These are phyloP conservation scores for Heliophila coronopifolia DNA, from an alignment of 441 rosid species.

Conservation along the genomic window DNA sequence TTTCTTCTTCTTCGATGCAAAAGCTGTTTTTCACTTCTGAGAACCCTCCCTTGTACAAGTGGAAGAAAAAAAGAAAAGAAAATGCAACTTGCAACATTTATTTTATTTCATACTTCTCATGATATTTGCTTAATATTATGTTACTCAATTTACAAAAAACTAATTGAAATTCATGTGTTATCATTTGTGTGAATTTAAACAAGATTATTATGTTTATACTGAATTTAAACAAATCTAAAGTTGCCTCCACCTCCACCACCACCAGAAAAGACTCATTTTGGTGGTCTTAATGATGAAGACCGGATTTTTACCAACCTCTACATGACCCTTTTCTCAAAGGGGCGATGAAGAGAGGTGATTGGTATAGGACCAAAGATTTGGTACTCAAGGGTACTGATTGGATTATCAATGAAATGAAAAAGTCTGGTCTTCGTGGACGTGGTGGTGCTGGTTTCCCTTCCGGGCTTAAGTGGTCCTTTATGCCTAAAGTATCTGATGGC, in stretches of 20 bases:
- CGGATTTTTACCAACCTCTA: conserved; percentile 85
- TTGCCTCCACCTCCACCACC: conserved; percentile 88
- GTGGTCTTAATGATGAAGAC: conserved; percentile 93
- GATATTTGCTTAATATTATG: too few relatives aligned
- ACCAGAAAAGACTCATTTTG: conserved; percentile 95
- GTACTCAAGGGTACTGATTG: conserved; percentile 95
- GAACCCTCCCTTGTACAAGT: too few relatives aligned
- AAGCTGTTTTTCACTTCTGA: too few relatives aligned
- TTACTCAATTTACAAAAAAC: too few relatives aligned
- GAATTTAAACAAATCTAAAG: conserved; percentile 53
- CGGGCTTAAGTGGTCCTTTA: conserved; percentile 98
- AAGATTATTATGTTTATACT: too few relatives aligned
- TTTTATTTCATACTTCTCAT: too few relatives aligned
- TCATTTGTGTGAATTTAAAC: too few relatives aligned
- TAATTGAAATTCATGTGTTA: too few relatives aligned
- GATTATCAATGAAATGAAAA: conserved; percentile 91
- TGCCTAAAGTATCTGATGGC: conserved; percentile 97
- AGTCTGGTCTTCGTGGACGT: conserved; percentile 96
- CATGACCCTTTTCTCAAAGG: conserved; percentile 94
- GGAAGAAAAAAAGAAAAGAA: too few relatives aligned
- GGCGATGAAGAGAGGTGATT: conserved; percentile 94
- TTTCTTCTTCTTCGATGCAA: too few relatives aligned
- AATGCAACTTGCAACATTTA: too few relatives aligned
- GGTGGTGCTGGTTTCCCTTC: conserved; percentile 99
- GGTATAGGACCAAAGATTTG: conserved; percentile 93